Evolutionary conservation across 2,329 filamentous ascomycete genomes (phyloP).

Genomic region (Elsinoe ampelina): DNA sequence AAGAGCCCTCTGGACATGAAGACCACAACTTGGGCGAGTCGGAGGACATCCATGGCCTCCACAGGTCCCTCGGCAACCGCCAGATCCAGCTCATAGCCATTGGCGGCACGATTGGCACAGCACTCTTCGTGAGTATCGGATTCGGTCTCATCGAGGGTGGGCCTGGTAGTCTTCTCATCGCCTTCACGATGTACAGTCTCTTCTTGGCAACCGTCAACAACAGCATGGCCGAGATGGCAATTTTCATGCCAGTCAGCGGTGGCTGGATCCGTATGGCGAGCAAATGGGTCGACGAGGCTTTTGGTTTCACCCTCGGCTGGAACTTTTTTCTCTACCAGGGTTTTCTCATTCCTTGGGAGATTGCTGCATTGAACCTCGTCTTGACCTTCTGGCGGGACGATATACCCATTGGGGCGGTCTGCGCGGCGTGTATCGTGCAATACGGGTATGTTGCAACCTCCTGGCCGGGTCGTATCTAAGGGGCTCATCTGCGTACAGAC

Average conservation of each 20-base stretch:
- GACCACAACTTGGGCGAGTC: no score
- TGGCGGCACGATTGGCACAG: conserved; percentile 25
- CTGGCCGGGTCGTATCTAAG: neutral
- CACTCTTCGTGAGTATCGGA: conserved; percentile 41
- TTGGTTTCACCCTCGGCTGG: conserved; percentile 48
- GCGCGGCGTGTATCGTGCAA: conserved; percentile 33
- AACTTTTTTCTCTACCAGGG: conserved; percentile 46
- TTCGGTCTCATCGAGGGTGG: conserved; percentile 44
- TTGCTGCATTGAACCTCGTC: conserved; percentile 36
- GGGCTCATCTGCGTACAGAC: conserved; percentile 8
- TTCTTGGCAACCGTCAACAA: conserved; percentile 56
- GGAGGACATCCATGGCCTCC: no score
- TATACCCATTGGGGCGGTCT: conserved; percentile 34
- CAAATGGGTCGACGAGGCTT: conserved; percentile 56
- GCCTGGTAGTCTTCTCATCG: conserved; percentile 48
- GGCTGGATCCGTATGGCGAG: conserved; percentile 57
- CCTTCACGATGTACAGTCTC: conserved; percentile 47
- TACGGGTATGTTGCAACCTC: conserved; percentile 30
- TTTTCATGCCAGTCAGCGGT: conserved; percentile 53
- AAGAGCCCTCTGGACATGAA: no score
- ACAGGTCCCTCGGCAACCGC: conserved; percentile 22
- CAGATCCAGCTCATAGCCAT: conserved; percentile 31
- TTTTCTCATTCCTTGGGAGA: conserved; percentile 44
- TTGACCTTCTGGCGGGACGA: conserved; percentile 36
- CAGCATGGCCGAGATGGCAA: conserved; percentile 55